Evolutionary conservation across 2,329 filamentous ascomycete genomes (phyloP), one percentile per base, ranked within the genome.

Genomic region (Sarocladium oryzae): DNA sequence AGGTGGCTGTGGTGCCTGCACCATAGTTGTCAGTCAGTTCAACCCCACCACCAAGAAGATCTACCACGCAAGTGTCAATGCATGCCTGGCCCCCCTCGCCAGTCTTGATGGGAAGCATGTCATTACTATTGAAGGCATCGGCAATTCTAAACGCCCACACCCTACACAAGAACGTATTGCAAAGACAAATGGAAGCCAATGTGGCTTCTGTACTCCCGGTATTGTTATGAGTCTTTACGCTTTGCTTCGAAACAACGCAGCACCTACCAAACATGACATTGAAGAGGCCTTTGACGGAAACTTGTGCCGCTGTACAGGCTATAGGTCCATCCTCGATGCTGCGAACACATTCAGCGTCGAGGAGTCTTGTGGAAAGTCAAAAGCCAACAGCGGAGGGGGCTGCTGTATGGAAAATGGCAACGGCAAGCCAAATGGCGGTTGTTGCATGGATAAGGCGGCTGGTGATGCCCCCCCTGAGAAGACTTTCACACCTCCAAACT

Each of bases 181-280:
- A 16, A 88, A 88, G 68, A 82, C 86, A 28, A 93, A 96, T 70
- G 93, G 93, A 46, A 95, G 89, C 59, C 92, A 99, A 67, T 99
- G 79, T 54, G 79, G 91, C 1, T 99, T 99, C 70, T 99, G 93
- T 63, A 97, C 93, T 0, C 93, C 93, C 4, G 93, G 93, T 2
- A 97, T 99, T 61, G 91, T 97, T 56, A 97, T 97, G 88, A 96
- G 91, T 66, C 69, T 97, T 52, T 99, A 99, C 67, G 93, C 93
- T 5, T 76, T 97, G 40, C 75, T 99, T 28, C 81, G 93, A 54
- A 97, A 97, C 62, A 87, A 91, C 57, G 76, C 84, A 3, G 76
- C 77, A 18, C 91, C 92, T 0, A 84, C 82, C 2, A 82, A 92
- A 61, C 81, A 89, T 58, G 88, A 95, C 26, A 79, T 97, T 30